Base-by-base conservation (phyloP, 2,329 filamentous ascomycete species). In the Stagonosporopsis tanaceti region DNA sequence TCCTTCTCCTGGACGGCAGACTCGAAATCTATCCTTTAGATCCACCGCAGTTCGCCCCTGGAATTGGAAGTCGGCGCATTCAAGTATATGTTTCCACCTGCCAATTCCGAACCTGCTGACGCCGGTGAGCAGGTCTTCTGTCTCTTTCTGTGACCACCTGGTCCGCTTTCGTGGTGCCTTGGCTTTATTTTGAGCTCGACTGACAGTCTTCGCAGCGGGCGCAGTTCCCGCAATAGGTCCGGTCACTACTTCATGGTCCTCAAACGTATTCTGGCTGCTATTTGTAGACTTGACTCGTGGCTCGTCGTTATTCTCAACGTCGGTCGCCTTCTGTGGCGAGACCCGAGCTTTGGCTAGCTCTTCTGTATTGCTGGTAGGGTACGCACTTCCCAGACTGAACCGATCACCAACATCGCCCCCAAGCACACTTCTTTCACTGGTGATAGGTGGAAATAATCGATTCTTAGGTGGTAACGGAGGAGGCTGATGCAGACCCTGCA, bases 71-170 rank as follows among this genome's bases (percentile, higher is more conserved):
- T 86, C 83, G 15, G 82, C 71, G 61, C 84, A 82, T 3, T 83
- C 78, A 25, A 88, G 69, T 17, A 89, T 88, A 61, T 82, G 82
- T 53, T 86, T 88, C 87, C 87, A 89, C 60, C 81, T 87, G 3
- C 87, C 87, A 58, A 88, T 84, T 1, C 86, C 87, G 64, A 85
- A 87, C 60, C 80, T 83, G 35, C 82, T 79, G 8, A 88, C 86
- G 0, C 87, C 87, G 54, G 81, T 77, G 12, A 88, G 75, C 25
- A 89, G 70, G 61, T 84, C 79, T 27, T 78, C 79, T 0, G 86
- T 88, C 70, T 89, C 87, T 60, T 85, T 77, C n/a, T 87, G 82
- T 1, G 83, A 83, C 87, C 87, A 89, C 60, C 81, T 84, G 52
- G 84, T 86, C 42, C 80, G 85, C 60, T 83, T 84, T 60, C 81